Evolutionary conservation across 108 stramenopile species (phyloP), one percentile per base, ranked within the genome.

Genomic region (Fragilaria radians): DNA sequence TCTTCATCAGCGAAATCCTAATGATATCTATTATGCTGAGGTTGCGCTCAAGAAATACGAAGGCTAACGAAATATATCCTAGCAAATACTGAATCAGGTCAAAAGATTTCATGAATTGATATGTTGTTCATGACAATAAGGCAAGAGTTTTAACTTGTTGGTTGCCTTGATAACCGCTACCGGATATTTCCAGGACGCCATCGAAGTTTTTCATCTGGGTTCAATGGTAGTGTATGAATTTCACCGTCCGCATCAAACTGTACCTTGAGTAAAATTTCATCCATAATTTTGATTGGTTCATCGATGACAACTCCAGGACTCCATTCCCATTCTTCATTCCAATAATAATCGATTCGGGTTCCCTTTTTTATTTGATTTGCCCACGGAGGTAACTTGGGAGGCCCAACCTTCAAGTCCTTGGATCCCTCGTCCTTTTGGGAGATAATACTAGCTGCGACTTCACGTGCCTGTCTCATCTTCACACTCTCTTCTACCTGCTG

Each of bases 241-340:
- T 79, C 75, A 32, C 82, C 89, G 50, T 91, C 89, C 29, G 77
- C 80, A 59, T 83, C 82, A 68, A 91, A 91, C 27, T 55, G 63
- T 14, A 91, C 77, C 7, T 84, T 85, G 24, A 91, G 45, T 1
- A 91, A 25, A 25, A 87, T 54, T 48, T 91, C 89, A 59, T 88
- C 84, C n/a, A 82, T 54, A 25, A 86, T 70, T 29, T 63, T 76
- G 7, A 83, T 53, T 5, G 89, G 89, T 26, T 88, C 85, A 52
- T 84, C 82, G n/a, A 73, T 58, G 5, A 91, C 86, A 25, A 60
- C 72, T 28, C 86, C 89, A 4, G 55, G 45, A 45, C 78, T 83
- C 89, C 89, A 91, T 26, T 68, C 89, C 36, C 73, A 80, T 32
- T 69, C 71, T 65, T 91, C 89, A 53, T 81, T 86, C 89, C 89